Base-by-base conservation (phyloP, 495 filamentous ascomycete genomes). In the Acidomyces sp. region DNA sequence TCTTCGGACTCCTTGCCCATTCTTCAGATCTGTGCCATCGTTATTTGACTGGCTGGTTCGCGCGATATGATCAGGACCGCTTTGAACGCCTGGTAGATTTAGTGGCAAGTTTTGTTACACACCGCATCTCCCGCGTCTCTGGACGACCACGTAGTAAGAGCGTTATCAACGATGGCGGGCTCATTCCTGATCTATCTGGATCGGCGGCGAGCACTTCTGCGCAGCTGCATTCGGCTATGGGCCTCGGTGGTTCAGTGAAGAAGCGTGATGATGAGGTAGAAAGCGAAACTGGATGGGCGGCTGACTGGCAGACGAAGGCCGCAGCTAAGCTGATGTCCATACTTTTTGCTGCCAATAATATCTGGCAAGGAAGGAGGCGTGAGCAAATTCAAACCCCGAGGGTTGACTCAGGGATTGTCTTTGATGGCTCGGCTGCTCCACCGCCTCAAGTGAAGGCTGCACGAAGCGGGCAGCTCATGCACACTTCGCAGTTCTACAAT, bases 231-330 rank as follows among this genome's bases (percentile, higher is more conserved):
- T 80, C 82, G 20, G 85, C 82, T 5, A 64, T 93, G n/a, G 81
- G 76, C 36, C 61, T 61, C 62, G 69, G 62, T 64, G 66, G 60
- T 43, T 64, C 57, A 37, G 66, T 53, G 56, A 77, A 60, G 57
- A 65, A 59, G 11, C 35, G 34, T 11, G 56, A 59, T 11, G 60
- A 64, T 10, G 56, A 61, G 10, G 65, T 67, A 12, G 66, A 74
- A 29, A 68, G 48, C 25, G 37, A 54, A 25, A 30, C 49, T 5
- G 41, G 36, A 1, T 93, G 93, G 51, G 68, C 71, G 18, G 84
- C 88, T 37, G 88, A 94, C 53, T 95, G 87, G 87, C 87, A 95
- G 59, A 74, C 93, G 28, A 80, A 77, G 51, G 80, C 81, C 16
- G 82, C 80, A 10, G 79, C 85, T 4, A 76, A 77, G 46, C 72